phyloP scores from a whole-genome alignment of 2,329 filamentous ascomycete genomes.

The Hypoxylon sp. region DNA sequence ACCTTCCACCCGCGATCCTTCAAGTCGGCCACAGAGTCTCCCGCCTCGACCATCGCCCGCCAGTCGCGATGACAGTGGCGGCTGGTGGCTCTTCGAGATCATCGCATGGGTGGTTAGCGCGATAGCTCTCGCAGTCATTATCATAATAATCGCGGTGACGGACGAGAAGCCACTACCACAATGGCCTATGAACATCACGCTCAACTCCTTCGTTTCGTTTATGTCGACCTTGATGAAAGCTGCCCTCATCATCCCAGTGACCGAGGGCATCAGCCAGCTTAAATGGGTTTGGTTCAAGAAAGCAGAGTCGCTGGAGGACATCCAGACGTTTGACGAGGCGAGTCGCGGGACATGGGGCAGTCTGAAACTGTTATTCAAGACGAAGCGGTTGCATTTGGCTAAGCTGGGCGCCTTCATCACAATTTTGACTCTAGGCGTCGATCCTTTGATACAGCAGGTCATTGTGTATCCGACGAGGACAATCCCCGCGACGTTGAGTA shows the following conservation, averaged over 20 bases:
- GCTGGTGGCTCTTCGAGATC: conserved; percentile 9
- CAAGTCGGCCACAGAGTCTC: not conserved
- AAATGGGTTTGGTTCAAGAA: conserved; percentile 39
- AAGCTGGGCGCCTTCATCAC: conserved; percentile 43
- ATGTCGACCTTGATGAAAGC: conserved; percentile 40
- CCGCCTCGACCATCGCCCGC: not conserved
- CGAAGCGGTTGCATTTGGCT: conserved; percentile 22
- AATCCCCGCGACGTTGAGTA: not conserved
- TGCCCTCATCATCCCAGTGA: conserved; percentile 30
- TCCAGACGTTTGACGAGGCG: conserved; percentile 42
- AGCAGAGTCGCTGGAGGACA: conserved; percentile 32
- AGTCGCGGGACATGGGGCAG: conserved; percentile 41
- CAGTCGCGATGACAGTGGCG: not conserved
- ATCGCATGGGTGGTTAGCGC: conserved; percentile 6
- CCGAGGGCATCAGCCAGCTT: conserved; percentile 40
- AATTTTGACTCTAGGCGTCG: conserved; percentile 30
- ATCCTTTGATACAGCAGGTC: conserved; percentile 40
- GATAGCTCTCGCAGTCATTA: not conserved
- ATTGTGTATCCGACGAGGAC: conserved; percentile 31
- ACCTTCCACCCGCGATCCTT: not conserved
- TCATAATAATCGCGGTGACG: conserved; percentile 3
- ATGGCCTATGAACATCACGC: conserved; percentile 38
- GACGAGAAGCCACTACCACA: conserved; percentile 20
- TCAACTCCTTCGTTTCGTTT: conserved; percentile 42
- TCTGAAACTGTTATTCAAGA: conserved; percentile 12